These are phyloP conservation scores for Aspergillus affinis DNA, from an alignment of 495 filamentous ascomycete genomes.

Conservation along the genomic window DNA sequence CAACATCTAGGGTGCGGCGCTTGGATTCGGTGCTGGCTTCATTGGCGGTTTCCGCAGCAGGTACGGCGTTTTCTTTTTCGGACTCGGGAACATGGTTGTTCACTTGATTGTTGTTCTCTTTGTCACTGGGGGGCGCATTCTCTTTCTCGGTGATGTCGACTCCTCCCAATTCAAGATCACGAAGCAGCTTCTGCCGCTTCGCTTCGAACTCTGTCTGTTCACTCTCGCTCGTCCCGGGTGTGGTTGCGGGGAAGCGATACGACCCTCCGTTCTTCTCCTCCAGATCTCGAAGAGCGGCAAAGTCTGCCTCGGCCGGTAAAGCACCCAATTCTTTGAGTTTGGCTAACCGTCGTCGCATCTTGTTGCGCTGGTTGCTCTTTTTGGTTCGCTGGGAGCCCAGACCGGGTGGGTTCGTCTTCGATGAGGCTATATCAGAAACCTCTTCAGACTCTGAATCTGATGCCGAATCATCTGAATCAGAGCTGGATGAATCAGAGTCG, in stretches of 20 bases:
- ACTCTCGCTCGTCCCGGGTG: slow-evolving; percentile 19
- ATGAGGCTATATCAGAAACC: slow-evolving; percentile 19
- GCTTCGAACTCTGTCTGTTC: slow-evolving; percentile 46
- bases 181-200: slow-evolving; percentile 52
- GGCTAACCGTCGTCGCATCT: slow-evolving; percentile 44
- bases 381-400: slow-evolving; percentile 51
- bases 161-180: slow-evolving; percentile 51
- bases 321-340: slow-evolving; percentile 51
- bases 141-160: slow-evolving; percentile 49
- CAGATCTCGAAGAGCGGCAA: slow-evolving; percentile 45
- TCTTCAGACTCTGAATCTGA: slow-evolving; percentile 27
- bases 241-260: slow-evolving; percentile 23
- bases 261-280: slow-evolving; percentile 30
- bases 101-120: slow-evolving; percentile 6
- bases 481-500: slow-evolving; percentile 24
- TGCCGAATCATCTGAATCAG: slow-evolving; percentile 21
- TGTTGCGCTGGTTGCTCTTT: slow-evolving; percentile 54
- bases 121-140: slow-evolving; percentile 26
- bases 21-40: slow-evolving; percentile 25
- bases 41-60: slow-evolving; percentile 16
- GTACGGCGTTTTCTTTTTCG: slow-evolving; percentile 21
- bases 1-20: slow-evolving; percentile 59
- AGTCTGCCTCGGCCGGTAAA: slow-evolving; percentile 47
- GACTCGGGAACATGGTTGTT: neutral
- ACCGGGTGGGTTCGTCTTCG: slow-evolving; percentile 32